Evolutionary conservation across 768 basidiomycete genomes (phyloP).

Genomic region (Psilocybe cyanescens): DNA sequence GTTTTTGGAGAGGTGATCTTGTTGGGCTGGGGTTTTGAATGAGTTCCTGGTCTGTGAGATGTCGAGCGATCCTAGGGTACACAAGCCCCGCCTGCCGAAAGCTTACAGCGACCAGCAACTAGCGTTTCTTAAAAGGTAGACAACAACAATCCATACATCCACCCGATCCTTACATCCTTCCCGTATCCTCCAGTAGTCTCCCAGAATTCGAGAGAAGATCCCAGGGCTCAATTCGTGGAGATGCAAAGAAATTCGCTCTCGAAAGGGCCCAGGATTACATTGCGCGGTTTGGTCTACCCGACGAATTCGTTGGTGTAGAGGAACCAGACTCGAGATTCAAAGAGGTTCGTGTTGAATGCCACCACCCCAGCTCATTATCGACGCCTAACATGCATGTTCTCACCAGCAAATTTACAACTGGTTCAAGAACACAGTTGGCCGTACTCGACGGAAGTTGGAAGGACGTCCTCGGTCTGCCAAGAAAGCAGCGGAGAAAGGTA

Average conservation of each 20-base stretch:
- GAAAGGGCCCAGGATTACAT: constrained; percentile 68
- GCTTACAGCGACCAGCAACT: constrained; percentile 68
- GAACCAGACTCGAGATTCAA: constrained; percentile 65
- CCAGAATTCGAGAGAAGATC: constrained; percentile 63
- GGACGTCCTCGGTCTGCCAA: constrained; percentile 57
- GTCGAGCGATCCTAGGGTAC: constrained; percentile 64
- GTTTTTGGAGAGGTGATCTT: constrained; percentile 20
- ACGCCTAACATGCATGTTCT: constrained; percentile 14
- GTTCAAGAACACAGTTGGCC: constrained; percentile 73
- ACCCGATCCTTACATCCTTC: constrained; percentile 1
- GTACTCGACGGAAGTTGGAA: constrained; percentile 60
- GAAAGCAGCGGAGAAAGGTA: constrained; percentile 56
- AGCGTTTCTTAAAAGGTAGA: constrained; percentile 54
- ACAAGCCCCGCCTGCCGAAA: constrained; percentile 68
- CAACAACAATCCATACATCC: too few species aligned
- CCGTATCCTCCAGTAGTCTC: constrained; percentile 38
- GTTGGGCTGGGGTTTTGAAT: constrained; percentile 25
- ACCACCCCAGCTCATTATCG: neutral
- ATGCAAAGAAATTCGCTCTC: constrained; percentile 71
- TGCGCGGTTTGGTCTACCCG: constrained; percentile 57
- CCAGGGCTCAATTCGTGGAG: constrained; percentile 62
- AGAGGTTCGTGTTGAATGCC: constrained; percentile 43
- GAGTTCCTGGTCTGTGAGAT: constrained; percentile 33
- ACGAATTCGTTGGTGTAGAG: constrained; percentile 55
- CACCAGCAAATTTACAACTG: constrained; percentile 72